A percentile compares a stretch with the other conserved stretches of the same genome.
Evolutionary conservation across 352 stramenopile genomes (phyloP).

Genomic region (Globisporangium middletonii): DNA sequence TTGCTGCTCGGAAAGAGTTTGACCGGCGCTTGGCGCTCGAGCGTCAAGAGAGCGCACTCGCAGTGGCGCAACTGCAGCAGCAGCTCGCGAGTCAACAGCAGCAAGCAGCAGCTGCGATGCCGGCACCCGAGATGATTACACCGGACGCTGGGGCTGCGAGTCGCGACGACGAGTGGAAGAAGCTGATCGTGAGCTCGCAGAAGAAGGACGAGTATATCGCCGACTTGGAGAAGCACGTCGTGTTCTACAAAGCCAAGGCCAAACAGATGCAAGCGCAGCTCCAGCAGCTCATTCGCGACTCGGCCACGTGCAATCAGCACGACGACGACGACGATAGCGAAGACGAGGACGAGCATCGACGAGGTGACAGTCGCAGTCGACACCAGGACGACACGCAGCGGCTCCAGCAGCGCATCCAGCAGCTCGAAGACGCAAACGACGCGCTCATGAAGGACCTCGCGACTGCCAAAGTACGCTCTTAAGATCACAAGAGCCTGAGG

Average conservation of each 20-base stretch:
- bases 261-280: slow-evolving; percentile 84
- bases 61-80: slow-evolving; percentile 28
- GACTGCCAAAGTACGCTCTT: slow-evolving; percentile 40
- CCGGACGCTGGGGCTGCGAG: slow-evolving; percentile 16
- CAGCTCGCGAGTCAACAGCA: slow-evolving; percentile 28
- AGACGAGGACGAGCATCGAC: not conserved
- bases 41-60: slow-evolving; percentile 31
- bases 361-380: not conserved
- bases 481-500: too few relatives aligned
- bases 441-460: slow-evolving; percentile 70
- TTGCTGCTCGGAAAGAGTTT: slow-evolving; percentile 62
- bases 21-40: slow-evolving; percentile 55
- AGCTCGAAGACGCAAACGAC: slow-evolving; percentile 74
- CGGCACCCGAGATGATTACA: slow-evolving; percentile 15
- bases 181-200: slow-evolving; percentile 55
- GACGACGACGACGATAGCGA: slow-evolving; percentile 17
- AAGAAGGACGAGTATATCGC: slow-evolving; percentile 85
- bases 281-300: slow-evolving; percentile 70
- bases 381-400: slow-evolving; percentile 7
- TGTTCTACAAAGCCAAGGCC: slow-evolving; percentile 85
- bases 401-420: slow-evolving; percentile 50
- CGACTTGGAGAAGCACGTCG: slow-evolving; percentile 76
- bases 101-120: slow-evolving; percentile 8
- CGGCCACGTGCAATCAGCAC: slow-evolving; percentile 26
- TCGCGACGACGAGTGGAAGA: slow-evolving; percentile 65